These are phyloP conservation scores for Botrytis byssoidea DNA, from an alignment of 2,329 filamentous ascomycete species.

Conservation along the genomic window DNA sequence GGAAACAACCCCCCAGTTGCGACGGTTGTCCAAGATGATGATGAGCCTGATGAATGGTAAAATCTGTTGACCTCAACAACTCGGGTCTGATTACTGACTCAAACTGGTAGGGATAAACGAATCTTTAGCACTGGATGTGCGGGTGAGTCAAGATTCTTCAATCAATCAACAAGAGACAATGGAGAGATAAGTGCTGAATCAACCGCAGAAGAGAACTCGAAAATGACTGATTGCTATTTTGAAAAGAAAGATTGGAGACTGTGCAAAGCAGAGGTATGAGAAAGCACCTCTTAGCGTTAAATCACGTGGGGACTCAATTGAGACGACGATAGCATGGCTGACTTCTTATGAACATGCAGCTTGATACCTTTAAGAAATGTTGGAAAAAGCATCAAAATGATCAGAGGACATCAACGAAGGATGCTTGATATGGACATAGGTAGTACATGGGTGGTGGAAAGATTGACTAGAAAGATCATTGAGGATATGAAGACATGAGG, in stretches of 20 bases:
- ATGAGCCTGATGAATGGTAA: conserved; percentile 96
- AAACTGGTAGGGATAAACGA: conserved; percentile 77
- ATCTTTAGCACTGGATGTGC: conserved; percentile 96
- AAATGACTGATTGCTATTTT: conserved; percentile 92
- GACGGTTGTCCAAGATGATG: conserved; percentile 58
- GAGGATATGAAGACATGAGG: not conserved
- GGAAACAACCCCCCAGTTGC: conserved; percentile 34
- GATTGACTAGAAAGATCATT: not conserved
- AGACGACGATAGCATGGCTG: conserved; percentile 15
- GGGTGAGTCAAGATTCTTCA: conserved; percentile 52
- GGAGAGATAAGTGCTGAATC: conserved; percentile 14
- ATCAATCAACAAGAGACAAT: not conserved
- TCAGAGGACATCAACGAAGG: conserved; percentile 73
- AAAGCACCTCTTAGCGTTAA: conserved; percentile 28
- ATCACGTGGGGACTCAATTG: conserved; percentile 7
- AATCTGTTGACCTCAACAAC: conserved; percentile 29
- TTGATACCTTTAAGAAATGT: conserved; percentile 84
- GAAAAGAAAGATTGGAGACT: conserved; percentile 94
- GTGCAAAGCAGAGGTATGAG: conserved; percentile 76
- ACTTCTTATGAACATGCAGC: conserved; percentile 52
- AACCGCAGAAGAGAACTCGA: conserved; percentile 74
- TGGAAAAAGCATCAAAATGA: conserved; percentile 92
- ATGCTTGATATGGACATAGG: conserved; percentile 46
- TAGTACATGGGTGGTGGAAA: not conserved
- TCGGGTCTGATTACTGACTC: conserved; percentile 27